phyloP scores from a whole-genome alignment of 1,284 basidiomycete genomes.

The Exobasidium rhododendri region DNA sequence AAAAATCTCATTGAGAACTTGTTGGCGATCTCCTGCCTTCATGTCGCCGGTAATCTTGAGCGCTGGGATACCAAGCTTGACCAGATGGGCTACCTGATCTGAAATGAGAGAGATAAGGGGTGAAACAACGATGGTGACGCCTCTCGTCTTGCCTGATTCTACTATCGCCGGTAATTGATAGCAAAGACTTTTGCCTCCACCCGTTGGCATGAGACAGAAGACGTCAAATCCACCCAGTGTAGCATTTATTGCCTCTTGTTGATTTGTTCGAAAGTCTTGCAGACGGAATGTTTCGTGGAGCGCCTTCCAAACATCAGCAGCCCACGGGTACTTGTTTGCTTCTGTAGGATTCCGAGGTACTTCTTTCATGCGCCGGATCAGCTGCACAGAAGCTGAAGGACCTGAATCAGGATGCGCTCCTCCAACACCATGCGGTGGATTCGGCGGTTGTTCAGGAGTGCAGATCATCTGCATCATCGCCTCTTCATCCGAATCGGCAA shows the following conservation, averaged over 20 bases:
- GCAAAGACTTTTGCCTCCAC: constrained; percentile 76
- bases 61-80: constrained; percentile 67
- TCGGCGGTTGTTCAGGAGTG: background rate
- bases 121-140: constrained; percentile 81
- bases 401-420: background rate
- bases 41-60: constrained; percentile 70
- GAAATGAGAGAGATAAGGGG: constrained; percentile 86
- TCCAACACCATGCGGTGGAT: background rate
- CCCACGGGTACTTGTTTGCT: constrained; percentile 57
- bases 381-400: background rate
- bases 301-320: constrained; percentile 64
- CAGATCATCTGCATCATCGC: background rate
- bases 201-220: constrained; percentile 94
- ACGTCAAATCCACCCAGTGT: constrained; percentile 79
- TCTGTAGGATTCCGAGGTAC: constrained; percentile 20
- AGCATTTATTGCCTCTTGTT: constrained; percentile 79
- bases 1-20: constrained; percentile 58
- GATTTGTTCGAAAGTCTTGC: constrained; percentile 72
- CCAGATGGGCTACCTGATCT: constrained; percentile 79
- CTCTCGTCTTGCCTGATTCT: constrained; percentile 68
- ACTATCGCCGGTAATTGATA: constrained; percentile 82
- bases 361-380: background rate
- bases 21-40: constrained; percentile 53
- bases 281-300: constrained; percentile 70
- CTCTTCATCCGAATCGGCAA: background rate